Evolutionary conservation across 352 stramenopile genomes (phyloP).

Genomic region (Pythium coloratum): DNA sequence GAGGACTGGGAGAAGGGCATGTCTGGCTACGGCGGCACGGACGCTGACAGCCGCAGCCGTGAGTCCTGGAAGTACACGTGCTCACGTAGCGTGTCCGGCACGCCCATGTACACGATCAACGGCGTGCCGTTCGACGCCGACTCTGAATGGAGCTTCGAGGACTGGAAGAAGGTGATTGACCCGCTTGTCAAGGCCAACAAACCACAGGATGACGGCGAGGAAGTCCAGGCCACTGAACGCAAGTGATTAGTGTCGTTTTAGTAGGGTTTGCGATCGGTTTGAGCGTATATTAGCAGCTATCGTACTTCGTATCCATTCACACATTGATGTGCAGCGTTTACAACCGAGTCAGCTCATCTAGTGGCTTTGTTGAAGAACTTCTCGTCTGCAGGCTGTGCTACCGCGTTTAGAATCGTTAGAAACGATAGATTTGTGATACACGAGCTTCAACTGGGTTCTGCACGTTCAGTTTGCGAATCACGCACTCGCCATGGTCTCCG

Average conservation of each 20-base stretch:
- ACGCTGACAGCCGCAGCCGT: constrained; percentile 56
- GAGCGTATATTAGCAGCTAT: too few species aligned
- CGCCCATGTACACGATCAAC: constrained; percentile 79
- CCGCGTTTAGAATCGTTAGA: background rate
- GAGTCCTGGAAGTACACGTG: constrained; percentile 84
- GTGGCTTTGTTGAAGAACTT: background rate
- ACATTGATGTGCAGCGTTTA: too few species aligned
- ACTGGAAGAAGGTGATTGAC: constrained; percentile 61
- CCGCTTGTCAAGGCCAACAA: constrained; percentile 40
- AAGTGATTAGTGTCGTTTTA: background rate
- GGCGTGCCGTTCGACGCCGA: constrained; percentile 61
- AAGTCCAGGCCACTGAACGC: constrained; percentile 1
- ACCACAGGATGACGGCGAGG: background rate
- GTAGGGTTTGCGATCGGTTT: too few species aligned
- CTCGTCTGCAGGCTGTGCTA: background rate
- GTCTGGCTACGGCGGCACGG: constrained; percentile 73
- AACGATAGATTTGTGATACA: background rate
- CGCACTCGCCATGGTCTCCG: constrained; percentile 25
- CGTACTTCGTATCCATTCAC: too few species aligned
- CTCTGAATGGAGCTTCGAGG: constrained; percentile 46
- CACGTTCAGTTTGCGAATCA: background rate
- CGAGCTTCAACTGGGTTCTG: background rate
- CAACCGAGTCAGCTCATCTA: too few species aligned
- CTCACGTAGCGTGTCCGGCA: constrained; percentile 69
- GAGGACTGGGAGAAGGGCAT: constrained; percentile 70